Evolutionary conservation across 345 rosid genomes (phyloP), one percentile per base, ranked within the genome.

Genomic region (Ceriops decandra): DNA sequence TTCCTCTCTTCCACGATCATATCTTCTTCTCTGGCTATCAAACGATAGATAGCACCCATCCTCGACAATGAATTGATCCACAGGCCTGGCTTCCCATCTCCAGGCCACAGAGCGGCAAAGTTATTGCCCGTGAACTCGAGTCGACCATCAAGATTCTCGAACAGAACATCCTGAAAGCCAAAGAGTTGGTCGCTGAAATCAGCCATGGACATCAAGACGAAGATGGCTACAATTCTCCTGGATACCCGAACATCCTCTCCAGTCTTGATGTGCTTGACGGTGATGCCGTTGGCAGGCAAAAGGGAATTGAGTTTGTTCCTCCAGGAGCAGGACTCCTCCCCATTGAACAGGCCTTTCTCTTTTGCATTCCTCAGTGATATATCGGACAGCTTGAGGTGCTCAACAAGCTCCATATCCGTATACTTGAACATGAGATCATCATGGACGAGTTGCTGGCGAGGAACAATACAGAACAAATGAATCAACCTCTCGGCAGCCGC

Each of bases 141-240:
- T 20, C 88, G 72, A 5, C 95, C 96, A 5, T 89, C 82, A 0
- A 57, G 17, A 66, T 95, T 91, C 22, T 84, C 84, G 64, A 95
- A 88, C 20, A 88, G 52, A 47, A 21, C 78, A 60, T 95, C 96
- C 75, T 88, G 96, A 27, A 88, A 89, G 9, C 95, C 87, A 27
- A 88, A 91, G 7, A 87, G 69, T 71, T 95, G 97, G 63, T 88
- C 99, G 57, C 99, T 91, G 68, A 95, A 90, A 81, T 95, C 97
- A 0, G 96, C 99, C 84, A 95, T 86, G 0, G 96, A 89, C 93
- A 95, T 85, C 71, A 91, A 5, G 6, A 91, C 54, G 75, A 91
- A 95, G 20, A 70, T 62, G 59, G 86, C 99, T 70, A 85, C 84
- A 0, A 83, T 76, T 63, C 98, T 89, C 76, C 98, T 84, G 0